Percentiles rank a stretch among this genome's conserved stretches.
These are phyloP conservation scores for Candida patagonica DNA, from an alignment of 805 yeast genomes.

Conservation along the genomic window DNA sequence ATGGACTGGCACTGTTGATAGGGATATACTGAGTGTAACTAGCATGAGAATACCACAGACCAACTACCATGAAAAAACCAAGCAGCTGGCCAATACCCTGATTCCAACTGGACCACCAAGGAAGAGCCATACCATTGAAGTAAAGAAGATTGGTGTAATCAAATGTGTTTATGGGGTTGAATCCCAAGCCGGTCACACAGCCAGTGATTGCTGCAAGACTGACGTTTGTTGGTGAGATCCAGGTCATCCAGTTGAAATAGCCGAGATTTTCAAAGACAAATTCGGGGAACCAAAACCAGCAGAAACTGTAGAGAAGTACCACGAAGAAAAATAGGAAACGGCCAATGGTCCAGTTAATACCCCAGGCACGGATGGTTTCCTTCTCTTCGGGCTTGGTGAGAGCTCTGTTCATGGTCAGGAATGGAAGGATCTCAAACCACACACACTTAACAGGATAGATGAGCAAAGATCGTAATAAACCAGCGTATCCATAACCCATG, in stretches of 20 bases:
- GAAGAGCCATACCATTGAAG: conserved; percentile 35
- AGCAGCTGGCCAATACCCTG: conserved; percentile 3
- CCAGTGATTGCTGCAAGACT: conserved; percentile 44
- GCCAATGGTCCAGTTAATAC: conserved; percentile 34
- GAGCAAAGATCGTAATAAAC: conserved; percentile 42
- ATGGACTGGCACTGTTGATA: conserved; percentile 44
- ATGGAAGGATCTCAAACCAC: conserved; percentile 48
- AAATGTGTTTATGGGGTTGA: conserved; percentile 34
- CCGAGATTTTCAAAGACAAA: conserved; percentile 49
- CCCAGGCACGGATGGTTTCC: conserved; percentile 39
- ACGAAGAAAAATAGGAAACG: conserved; percentile 36
- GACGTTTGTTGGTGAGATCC: conserved; percentile 47
- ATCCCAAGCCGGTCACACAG: conserved; percentile 28
- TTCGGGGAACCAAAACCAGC: conserved; percentile 53
- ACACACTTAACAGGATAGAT: conserved; percentile 32
- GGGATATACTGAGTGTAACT: conserved; percentile 50
- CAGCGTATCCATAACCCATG: conserved; percentile 42
- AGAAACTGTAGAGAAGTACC: conserved; percentile 33
- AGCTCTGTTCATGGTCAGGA: conserved; percentile 35
- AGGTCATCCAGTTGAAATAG: conserved; percentile 48
- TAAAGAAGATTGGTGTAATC: conserved; percentile 35
- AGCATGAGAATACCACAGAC: conserved; percentile 36
- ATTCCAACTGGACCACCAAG: conserved; percentile 4
- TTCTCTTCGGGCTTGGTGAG: conserved; percentile 25
- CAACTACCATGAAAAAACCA: conserved; percentile 35